Conservation (phyloP, 768 basidiomycete genomes). For the Panaeolus papilionaceus region DNA sequence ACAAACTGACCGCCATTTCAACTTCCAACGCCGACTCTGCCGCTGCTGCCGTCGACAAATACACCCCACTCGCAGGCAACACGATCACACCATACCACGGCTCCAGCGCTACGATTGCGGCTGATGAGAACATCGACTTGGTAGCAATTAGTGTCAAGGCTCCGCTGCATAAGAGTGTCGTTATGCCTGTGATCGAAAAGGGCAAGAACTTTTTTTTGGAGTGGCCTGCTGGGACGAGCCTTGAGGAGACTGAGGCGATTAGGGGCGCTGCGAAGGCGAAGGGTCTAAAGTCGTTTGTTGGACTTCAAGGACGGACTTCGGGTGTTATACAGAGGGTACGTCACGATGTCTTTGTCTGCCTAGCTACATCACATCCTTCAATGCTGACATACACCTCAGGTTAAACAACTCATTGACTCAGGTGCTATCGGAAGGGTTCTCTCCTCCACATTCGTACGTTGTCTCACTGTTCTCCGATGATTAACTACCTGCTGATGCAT, state of each 20-base stretch:
- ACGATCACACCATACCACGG: background rate
- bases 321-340: background rate
- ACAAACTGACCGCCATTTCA: background rate
- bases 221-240: conserved; percentile 5
- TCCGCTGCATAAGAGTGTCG: background rate
- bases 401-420: background rate
- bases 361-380: too few species aligned
- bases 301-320: background rate
- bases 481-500: background rate
- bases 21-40: background rate
- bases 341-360: too few species aligned
- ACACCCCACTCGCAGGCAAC: background rate
- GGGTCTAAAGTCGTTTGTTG: background rate
- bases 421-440: background rate
- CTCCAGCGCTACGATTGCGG: background rate
- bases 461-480: background rate
- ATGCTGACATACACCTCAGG: background rate
- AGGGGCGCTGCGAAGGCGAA: background rate
- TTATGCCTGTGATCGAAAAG: background rate
- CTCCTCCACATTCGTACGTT: background rate
- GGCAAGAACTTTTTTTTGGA: conserved; percentile 1
- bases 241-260: background rate
- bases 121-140: background rate
- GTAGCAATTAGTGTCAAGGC: background rate
- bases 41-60: background rate